Percentiles rank a stretch among this genome's conserved stretches.
phyloP scores from a whole-genome alignment of 495 filamentous ascomycete genomes.

The Hypoxylon cercidicola region DNA sequence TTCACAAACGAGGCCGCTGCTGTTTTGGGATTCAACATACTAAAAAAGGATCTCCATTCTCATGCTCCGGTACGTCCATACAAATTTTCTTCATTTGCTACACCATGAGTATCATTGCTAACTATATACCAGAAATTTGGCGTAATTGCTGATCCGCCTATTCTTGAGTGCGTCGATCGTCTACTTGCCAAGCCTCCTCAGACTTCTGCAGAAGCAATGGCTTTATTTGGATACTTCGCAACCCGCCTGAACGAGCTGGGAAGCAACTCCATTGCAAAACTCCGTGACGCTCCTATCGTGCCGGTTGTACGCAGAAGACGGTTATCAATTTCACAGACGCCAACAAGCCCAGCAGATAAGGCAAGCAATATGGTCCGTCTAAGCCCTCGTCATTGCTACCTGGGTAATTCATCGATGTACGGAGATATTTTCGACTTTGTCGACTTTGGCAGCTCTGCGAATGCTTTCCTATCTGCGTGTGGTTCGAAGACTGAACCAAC shows the following conservation, averaged over 20 bases:
- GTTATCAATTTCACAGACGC: conserved; percentile 33
- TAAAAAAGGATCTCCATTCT: conserved; percentile 74
- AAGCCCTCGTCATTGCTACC: conserved; percentile 76
- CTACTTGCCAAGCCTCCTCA: conserved; percentile 76
- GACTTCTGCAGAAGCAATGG: conserved; percentile 69
- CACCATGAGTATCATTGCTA: conserved; percentile 7
- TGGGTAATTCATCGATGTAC: conserved; percentile 78
- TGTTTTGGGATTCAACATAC: conserved; percentile 80
- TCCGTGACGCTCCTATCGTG: conserved; percentile 73
- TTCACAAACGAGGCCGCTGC: conserved; percentile 82
- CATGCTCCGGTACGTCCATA: conserved; percentile 63
- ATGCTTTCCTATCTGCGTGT: conserved; percentile 84
- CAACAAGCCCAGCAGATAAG: conserved; percentile 39
- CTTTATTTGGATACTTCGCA: conserved; percentile 84
- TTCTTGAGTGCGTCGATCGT: conserved; percentile 75
- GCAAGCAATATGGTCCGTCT: conserved; percentile 51
- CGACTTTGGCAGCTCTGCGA: conserved; percentile 87
- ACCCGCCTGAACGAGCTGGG: conserved; percentile 76
- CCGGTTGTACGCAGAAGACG: conserved; percentile 63
- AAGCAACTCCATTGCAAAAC: conserved; percentile 64
- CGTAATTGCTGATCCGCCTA: conserved; percentile 79
- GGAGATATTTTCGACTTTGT: conserved; percentile 96
- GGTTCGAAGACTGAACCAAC: conserved; percentile 93
- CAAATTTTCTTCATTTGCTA: neutral
- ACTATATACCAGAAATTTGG: conserved; percentile 73